Conservation (phyloP, 495 filamentous ascomycete genomes). For the Podospora conica region DNA sequence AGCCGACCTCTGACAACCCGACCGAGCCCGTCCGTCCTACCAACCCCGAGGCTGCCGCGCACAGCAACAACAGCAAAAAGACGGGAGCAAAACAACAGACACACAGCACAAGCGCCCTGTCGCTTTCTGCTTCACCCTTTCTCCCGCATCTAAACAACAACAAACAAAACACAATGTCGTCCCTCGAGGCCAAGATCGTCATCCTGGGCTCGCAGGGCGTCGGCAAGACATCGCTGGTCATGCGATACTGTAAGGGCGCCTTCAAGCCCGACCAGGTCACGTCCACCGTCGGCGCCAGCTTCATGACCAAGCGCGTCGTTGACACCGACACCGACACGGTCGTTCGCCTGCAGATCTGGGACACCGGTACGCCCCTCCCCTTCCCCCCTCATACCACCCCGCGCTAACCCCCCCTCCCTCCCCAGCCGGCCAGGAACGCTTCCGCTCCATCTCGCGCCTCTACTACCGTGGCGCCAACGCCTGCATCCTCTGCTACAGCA, state of each 20-base stretch:
- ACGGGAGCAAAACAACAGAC: not conserved
- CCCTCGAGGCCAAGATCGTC: conserved; percentile 89
- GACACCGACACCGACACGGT: conserved; percentile 73
- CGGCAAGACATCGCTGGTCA: conserved; percentile 89
- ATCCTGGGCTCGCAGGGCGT: conserved; percentile 87
- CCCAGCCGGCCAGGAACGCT: conserved; percentile 84
- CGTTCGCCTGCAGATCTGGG: conserved; percentile 87
- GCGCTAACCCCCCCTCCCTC: not conserved
- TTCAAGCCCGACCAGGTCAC: conserved; percentile 64
- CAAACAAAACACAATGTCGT: conserved; percentile 47
- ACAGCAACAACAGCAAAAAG: not conserved
- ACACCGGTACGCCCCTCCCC: conserved; percentile 49
- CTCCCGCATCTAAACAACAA: not conserved
- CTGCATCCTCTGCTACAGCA: conserved; percentile 90
- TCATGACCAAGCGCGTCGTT: conserved; percentile 86
- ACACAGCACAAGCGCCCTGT: not conserved
- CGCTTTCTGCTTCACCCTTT: not conserved
- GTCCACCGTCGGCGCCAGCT: conserved; percentile 88
- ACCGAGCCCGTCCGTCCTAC: not conserved
- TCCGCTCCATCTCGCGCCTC: conserved; percentile 83
- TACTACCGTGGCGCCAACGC: conserved; percentile 96
- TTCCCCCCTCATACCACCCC: not conserved
- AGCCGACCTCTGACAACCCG: not conserved
- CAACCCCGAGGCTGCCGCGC: not conserved
- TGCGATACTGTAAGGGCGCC: conserved; percentile 74